Conservation (phyloP, 169 alveolate species). For the Cystoisospora suis region DNA sequence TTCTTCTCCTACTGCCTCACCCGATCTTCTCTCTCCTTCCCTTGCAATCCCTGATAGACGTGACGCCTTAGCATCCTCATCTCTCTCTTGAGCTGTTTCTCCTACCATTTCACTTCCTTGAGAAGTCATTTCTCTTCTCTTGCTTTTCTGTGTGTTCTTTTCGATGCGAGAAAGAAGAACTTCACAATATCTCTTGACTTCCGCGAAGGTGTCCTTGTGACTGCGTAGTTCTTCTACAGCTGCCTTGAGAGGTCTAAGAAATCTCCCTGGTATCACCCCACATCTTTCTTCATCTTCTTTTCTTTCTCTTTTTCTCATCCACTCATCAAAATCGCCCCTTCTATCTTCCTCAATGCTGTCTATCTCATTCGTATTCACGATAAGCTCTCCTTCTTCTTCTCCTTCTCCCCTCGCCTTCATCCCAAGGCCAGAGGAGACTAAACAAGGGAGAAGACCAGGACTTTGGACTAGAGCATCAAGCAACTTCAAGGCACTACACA, state of each 20-base stretch:
- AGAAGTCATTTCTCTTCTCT: neutral
- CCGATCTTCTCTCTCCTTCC: neutral
- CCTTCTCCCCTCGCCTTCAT: neutral
- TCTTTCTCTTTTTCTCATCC: neutral
- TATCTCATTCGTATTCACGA: neutral
- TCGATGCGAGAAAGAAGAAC: conserved; percentile 16
- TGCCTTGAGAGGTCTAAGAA: neutral
- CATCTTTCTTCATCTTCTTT: neutral
- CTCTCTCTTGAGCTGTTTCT: neutral
- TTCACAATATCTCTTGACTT: conserved; percentile 3
- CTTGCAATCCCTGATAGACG: neutral
- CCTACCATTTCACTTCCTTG: neutral
- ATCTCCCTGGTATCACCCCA: neutral
- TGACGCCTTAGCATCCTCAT: neutral
- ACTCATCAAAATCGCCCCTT: too few relatives aligned
- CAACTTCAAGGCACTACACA: conserved; percentile 31
- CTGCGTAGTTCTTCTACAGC: neutral
- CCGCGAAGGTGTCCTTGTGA: neutral
- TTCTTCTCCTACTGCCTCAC: neutral
- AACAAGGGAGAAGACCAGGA: neutral
- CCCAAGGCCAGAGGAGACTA: neutral
- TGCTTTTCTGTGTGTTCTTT: neutral
- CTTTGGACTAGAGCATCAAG: conserved; percentile 3
- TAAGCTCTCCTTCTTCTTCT: neutral
- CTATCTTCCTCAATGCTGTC: neutral